Evolutionary conservation across 306 rosid genomes (phyloP).

Genomic region (Sindora glabra): DNA sequence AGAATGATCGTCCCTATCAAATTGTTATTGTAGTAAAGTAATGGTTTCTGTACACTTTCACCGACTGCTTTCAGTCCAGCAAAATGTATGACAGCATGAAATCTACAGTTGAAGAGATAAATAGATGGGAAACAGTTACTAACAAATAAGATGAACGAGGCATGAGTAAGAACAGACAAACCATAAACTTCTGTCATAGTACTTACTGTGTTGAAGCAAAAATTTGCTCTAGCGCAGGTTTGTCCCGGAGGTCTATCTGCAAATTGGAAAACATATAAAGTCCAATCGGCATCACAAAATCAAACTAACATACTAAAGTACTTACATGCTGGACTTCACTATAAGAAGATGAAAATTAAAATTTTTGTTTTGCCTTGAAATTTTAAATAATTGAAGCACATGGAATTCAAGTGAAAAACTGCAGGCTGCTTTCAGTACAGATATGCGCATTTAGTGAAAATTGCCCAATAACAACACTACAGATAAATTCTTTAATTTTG

Average conservation of each 20-base stretch:
- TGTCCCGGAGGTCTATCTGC: slow-evolving; percentile 55
- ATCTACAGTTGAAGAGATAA: slow-evolving; percentile 23
- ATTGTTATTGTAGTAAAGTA: slow-evolving; percentile 46
- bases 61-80: slow-evolving; percentile 66
- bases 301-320: slow-evolving; percentile 5
- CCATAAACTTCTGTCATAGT: not conserved
- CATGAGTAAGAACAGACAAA: not conserved
- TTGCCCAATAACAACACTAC: too few relatives aligned
- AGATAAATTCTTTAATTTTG: too few relatives aligned
- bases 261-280: not conserved
- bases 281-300: not conserved
- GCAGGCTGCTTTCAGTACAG: not conserved
- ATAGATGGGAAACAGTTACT: too few relatives aligned
- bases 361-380: too few relatives aligned
- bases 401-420: not conserved
- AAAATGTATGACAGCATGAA: slow-evolving; percentile 57
- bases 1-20: slow-evolving; percentile 49
- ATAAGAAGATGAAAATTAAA: too few relatives aligned
- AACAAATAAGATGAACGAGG: too few relatives aligned
- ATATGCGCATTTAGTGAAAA: not conserved
- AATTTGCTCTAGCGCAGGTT: slow-evolving; percentile 38
- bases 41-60: slow-evolving; percentile 55
- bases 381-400: too few relatives aligned
- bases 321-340: not conserved
- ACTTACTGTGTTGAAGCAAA: slow-evolving; percentile 40